A percentile compares a stretch with the other conserved stretches of the same genome.
These are phyloP conservation scores for Raffaelea ambrosiae DNA, from an alignment of 2,329 filamentous ascomycete species.

Conservation along the genomic window DNA sequence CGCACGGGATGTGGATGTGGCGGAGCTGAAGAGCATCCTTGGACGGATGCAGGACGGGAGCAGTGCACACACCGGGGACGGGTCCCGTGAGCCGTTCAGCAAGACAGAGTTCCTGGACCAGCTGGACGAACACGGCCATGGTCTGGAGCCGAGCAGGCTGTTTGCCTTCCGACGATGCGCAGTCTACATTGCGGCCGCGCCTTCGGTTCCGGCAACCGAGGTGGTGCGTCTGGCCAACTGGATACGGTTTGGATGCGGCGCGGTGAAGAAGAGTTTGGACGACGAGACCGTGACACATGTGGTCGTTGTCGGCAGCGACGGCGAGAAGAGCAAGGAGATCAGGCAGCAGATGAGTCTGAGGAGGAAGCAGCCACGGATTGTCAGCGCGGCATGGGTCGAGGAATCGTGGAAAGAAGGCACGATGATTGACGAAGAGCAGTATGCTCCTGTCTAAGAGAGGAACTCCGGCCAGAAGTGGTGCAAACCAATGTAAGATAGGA, in stretches of 20 bases:
- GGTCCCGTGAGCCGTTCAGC: constrained; percentile 25
- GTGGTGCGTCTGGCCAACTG: constrained; percentile 35
- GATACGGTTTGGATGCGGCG: constrained; percentile 62
- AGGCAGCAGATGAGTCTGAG: constrained; percentile 36
- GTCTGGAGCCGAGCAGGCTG: constrained; percentile 39
- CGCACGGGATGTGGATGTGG: constrained; percentile 46
- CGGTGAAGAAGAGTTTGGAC: constrained; percentile 39
- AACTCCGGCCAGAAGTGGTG: not conserved
- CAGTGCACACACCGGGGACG: too few species aligned
- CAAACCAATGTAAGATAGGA: too few species aligned
- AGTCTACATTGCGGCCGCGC: constrained; percentile 29
- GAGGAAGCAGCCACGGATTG: constrained; percentile 55
- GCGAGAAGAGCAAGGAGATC: constrained; percentile 27
- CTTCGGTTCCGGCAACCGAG: too few species aligned
- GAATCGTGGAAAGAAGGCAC: constrained; percentile 75
- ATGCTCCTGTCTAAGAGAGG: constrained; percentile 20
- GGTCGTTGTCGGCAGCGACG: constrained; percentile 40
- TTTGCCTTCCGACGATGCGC: constrained; percentile 43
- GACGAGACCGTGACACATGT: constrained; percentile 62
- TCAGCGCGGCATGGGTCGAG: constrained; percentile 64
- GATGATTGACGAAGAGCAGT: constrained; percentile 68
- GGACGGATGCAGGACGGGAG: constrained; percentile 17
- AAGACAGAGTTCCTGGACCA: constrained; percentile 40
- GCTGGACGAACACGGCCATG: constrained; percentile 43
- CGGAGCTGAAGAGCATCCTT: constrained; percentile 33